Conservation (phyloP, 1,284 basidiomycete genomes). For the Mycena citricolor region DNA sequence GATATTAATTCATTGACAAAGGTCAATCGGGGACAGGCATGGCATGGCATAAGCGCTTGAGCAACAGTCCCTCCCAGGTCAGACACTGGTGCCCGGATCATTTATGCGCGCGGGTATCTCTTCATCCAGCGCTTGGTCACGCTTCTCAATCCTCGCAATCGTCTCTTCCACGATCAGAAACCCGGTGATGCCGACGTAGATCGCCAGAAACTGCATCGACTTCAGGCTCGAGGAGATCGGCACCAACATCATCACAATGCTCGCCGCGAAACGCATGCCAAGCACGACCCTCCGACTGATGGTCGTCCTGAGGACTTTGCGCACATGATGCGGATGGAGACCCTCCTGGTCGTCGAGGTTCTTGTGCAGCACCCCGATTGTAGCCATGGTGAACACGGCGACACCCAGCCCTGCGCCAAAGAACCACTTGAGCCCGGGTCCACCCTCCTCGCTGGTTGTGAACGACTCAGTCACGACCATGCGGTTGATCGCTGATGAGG, state of each 20-base stretch:
- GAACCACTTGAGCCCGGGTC: constrained; percentile 32
- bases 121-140: constrained; percentile 15
- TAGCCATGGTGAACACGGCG: constrained; percentile 31
- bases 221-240: constrained; percentile 12
- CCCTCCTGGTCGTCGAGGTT: constrained; percentile 17
- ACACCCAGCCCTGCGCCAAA: constrained; percentile 37
- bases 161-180: constrained; percentile 21
- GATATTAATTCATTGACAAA: no score
- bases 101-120: no score
- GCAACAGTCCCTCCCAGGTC: no score
- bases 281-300: constrained; percentile 14
- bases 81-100: no score
- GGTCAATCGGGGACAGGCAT: no score
- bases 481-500: constrained; percentile 33
- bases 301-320: constrained; percentile 2
- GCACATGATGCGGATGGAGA: neutral
- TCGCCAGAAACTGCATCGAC: constrained; percentile 13
- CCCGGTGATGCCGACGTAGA: constrained; percentile 18
- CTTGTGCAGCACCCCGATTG: constrained; percentile 34
- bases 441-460: constrained; percentile 22
- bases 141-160: constrained; percentile 18
- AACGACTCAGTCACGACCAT: constrained; percentile 27
- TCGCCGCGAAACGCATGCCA: constrained; percentile 12
- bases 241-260: constrained; percentile 17
- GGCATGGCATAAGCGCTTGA: no score